Conservation (phyloP, 345 rosid genomes). For the Odontarrhena argentea region DNA sequence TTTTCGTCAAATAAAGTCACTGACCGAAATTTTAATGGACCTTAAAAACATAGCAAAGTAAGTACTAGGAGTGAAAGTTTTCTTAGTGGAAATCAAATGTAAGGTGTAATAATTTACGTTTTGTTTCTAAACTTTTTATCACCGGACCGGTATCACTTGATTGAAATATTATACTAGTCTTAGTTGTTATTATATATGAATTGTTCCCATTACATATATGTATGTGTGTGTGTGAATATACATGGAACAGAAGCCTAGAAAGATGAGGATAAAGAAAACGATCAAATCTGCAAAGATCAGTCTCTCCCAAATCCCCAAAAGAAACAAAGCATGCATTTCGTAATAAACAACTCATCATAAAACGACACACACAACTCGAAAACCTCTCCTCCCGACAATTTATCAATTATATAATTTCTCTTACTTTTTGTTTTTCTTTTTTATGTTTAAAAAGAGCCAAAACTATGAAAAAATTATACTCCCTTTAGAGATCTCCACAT, state of each 20-base stretch:
- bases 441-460: neutral
- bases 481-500: neutral
- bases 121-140: too few species aligned
- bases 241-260: slow-evolving; percentile 29
- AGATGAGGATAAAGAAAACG: slow-evolving; percentile 31
- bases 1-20: too few species aligned
- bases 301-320: slow-evolving; percentile 43
- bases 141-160: too few species aligned
- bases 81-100: too few species aligned
- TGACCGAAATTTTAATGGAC: too few species aligned
- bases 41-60: too few species aligned
- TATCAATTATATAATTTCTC: neutral
- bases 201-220: too few species aligned
- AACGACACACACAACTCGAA: slow-evolving; percentile 42
- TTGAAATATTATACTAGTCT: too few species aligned
- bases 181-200: too few species aligned
- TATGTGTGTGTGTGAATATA: neutral
- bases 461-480: neutral
- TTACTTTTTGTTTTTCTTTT: slow-evolving; percentile 7
- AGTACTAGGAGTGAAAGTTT: too few species aligned
- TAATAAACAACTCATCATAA: slow-evolving; percentile 43
- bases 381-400: slow-evolving; percentile 38
- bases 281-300: slow-evolving; percentile 45
- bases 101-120: too few species aligned
- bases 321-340: slow-evolving; percentile 44